phyloP scores from a whole-genome alignment of 2,329 filamentous ascomycete genomes.

The Nigrospora sphaerica region DNA sequence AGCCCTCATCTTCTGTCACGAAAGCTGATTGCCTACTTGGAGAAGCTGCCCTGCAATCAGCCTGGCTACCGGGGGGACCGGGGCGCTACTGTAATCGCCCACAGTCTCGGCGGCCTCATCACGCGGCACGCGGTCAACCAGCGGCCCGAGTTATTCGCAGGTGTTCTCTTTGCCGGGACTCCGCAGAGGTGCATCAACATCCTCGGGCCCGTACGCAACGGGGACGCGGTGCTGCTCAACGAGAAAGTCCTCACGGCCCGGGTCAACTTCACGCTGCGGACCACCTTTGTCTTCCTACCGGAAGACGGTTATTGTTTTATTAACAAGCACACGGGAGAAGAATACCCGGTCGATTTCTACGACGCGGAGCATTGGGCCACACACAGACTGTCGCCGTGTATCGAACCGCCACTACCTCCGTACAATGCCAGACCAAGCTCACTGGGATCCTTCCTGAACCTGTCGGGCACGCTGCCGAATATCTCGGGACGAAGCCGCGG shows the following conservation, averaged over 20 bases:
- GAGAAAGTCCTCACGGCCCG: slow-evolving; percentile 85
- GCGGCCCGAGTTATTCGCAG: slow-evolving; percentile 76
- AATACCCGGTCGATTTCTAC: slow-evolving; percentile 81
- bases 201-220: slow-evolving; percentile 79
- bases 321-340: slow-evolving; percentile 71
- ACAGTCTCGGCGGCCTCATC: slow-evolving; percentile 82
- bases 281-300: slow-evolving; percentile 77
- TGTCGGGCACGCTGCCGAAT: slow-evolving; percentile 34
- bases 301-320: slow-evolving; percentile 85
- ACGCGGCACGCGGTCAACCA: slow-evolving; percentile 83
- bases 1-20: slow-evolving; percentile 71
- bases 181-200: slow-evolving; percentile 88
- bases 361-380: slow-evolving; percentile 72
- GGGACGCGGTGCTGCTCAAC: slow-evolving; percentile 86
- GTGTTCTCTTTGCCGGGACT: slow-evolving; percentile 78
- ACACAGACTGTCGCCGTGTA: slow-evolving; percentile 70
- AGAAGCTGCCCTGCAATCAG: slow-evolving; percentile 67
- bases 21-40: slow-evolving; percentile 66
- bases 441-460: slow-evolving; percentile 38
- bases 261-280: slow-evolving; percentile 87
- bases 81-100: slow-evolving; percentile 77
- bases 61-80: slow-evolving; percentile 41
- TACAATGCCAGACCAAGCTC: slow-evolving; percentile 31
- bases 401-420: slow-evolving; percentile 59
- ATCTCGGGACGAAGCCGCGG: slow-evolving; percentile 35